Percentiles rank a stretch among this genome's conserved stretches.
These are phyloP conservation scores for Psilocybe azurescens DNA, from an alignment of 768 basidiomycete species.

Conservation along the genomic window DNA sequence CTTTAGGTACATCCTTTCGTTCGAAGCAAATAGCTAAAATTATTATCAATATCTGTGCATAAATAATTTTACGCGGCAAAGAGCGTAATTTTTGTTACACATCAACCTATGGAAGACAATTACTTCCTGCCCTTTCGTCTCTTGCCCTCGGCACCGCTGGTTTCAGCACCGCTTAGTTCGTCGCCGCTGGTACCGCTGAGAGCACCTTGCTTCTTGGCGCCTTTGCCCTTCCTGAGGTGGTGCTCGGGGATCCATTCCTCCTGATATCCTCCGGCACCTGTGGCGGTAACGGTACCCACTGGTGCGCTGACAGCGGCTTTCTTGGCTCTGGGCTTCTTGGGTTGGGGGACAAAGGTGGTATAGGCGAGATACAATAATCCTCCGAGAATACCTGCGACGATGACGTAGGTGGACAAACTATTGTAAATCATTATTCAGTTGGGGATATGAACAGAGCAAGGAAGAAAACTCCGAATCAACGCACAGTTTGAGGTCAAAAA, in stretches of 20 bases:
- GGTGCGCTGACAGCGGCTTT: constrained; percentile 58
- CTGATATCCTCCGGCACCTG: constrained; percentile 73
- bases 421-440: not conserved
- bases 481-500: constrained; percentile 83
- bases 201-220: constrained; percentile 50
- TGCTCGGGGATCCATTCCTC: constrained; percentile 96
- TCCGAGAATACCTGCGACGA: constrained; percentile 67
- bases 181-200: constrained; percentile 61
- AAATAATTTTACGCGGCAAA: constrained; percentile 7
- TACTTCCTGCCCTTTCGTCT: constrained; percentile 58
- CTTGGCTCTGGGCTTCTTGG: constrained; percentile 60
- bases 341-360: constrained; percentile 64
- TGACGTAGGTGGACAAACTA: constrained; percentile 72
- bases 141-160: constrained; percentile 67
- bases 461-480: constrained; percentile 27
- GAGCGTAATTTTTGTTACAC: constrained; percentile 22
- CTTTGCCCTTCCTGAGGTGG: constrained; percentile 74
- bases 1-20: not conserved
- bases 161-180: constrained; percentile 69
- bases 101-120: constrained; percentile 10
- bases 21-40: not conserved
- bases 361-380: constrained; percentile 71
- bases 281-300: constrained; percentile 62
- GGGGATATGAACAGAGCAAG: constrained; percentile 1
- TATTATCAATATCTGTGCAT: constrained; percentile 5